Base-by-base conservation (phyloP, 2,329 filamentous ascomycete species). In the Cladosporium sp. region DNA sequence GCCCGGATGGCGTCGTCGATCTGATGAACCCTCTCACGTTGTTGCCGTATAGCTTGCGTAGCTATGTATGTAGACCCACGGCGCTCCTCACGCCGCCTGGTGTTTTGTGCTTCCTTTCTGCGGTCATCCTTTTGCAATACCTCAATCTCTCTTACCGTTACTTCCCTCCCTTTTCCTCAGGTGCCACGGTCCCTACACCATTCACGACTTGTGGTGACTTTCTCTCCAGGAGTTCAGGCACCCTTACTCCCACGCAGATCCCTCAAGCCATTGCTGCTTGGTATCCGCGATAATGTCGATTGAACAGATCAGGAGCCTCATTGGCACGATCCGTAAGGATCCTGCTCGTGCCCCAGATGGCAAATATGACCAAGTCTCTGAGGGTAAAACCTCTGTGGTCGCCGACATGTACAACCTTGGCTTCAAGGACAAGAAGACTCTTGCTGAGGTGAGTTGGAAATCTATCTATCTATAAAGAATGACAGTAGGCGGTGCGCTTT, bases 311-410 rank as follows among this genome's bases (percentile, higher is more conserved):
- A 72, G 68, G 51, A 65, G 67, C 7, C 57, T 77, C 16, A 57
- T 78, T 38, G 70, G 69, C 22, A 67, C 66, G 19, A 74, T 78
- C 53, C 70, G 67, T 54, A 67, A 67, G 52, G 75, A 74, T 62
- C 73, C 75, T 20, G 63, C 69, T 1, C 65, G 62, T 48, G 72
- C 74, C 33, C 72, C 74, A 40, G 75, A 78, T 67, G 72, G 73
- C 33, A 68, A 70, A 55, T 67, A 68, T 3, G 69, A 70, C 51
- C 59, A 60, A 7, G 62, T 72, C 46, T 69, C 69, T 32, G 60
- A 55, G 30, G 55, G 61, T 38, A 69, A 74, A 59, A 72, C 72
- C 13, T 66, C 65, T 3, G 41, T 73, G 7, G 49, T 67, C 12
- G 65, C 72, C 57, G 71, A 74, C 49, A 54, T 74, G 13, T 59